Conservation (phyloP, 306 rosid species). For the Quercus cerris region DNA sequence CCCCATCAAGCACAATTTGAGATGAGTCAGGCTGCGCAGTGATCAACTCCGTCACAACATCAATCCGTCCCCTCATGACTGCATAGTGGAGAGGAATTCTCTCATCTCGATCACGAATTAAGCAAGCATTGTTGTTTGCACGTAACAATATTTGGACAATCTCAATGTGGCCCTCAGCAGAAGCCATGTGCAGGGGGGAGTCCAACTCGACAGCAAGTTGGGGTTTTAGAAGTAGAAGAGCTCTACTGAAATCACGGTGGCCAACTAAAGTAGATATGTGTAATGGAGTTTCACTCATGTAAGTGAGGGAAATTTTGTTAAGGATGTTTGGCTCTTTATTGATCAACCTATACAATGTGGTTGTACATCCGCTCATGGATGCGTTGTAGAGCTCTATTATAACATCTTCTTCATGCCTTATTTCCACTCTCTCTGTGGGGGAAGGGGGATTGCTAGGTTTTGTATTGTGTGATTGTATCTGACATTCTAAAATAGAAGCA, state of each 20-base stretch:
- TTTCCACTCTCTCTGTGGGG: not conserved
- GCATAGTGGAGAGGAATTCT: too few species aligned
- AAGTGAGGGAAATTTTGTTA: not conserved
- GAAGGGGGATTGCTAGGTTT: too few species aligned
- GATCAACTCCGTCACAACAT: not conserved
- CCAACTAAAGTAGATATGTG: not conserved
- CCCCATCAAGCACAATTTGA: not conserved
- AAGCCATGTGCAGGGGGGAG: conserved; percentile 16
- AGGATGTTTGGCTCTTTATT: not conserved
- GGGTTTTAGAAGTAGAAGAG: not conserved
- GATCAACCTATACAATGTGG: not conserved
- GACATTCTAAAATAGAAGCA: too few species aligned
- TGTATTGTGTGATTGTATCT: too few species aligned
- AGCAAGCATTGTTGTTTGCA: too few species aligned
- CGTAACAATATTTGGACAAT: not conserved
- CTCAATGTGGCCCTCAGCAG: conserved; percentile 10
- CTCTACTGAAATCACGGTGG: too few species aligned
- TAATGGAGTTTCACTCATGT: conserved; percentile 2
- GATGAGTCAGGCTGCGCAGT: not conserved
- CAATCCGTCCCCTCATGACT: too few species aligned
- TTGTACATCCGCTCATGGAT: not conserved
- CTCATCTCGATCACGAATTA: too few species aligned
- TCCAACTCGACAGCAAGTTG: conserved; percentile 1
- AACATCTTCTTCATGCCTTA: not conserved
- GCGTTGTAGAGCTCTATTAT: not conserved